Evolutionary conservation across 1,139 yeast species (phyloP), one percentile per base, ranked within the genome.

Genomic region (Hyphopichia wangnamkhiaoensis): DNA sequence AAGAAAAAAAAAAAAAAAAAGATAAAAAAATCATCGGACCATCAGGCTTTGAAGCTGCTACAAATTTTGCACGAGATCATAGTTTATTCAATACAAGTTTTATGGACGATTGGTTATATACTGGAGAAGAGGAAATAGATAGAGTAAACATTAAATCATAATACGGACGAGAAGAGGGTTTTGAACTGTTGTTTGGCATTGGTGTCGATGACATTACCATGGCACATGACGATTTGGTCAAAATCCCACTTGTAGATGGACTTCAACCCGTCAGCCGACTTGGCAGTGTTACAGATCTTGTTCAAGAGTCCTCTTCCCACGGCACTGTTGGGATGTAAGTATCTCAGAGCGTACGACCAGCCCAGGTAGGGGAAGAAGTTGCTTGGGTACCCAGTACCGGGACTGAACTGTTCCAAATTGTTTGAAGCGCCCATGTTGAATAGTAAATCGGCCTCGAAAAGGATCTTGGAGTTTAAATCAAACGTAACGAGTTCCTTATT

Each of bases 361-460:
- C 81, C 79, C 9, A 57, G 48, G 38, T 67, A 69, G n/a, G 78
- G 74, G 35, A 59, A 54, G 40, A 53, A 61, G 7, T 61, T 58
- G 5, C 50, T 45, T 2, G 49, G 35, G 28, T 16, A 53, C 1
- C 65, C 69, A 23, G 69, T 72, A 42, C 69, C 80, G 37, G 74
- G 77, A 28, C 53, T 48, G 33, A 43, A 42, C 50, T 58, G 58
- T 49, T 59, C 50, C 44, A 56, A 38, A 4, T 49, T 39, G 7
- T 42, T 58, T 4, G 43, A 45, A 4, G 53, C 55, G 8, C 66
- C 68, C 42, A 82, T 59, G 49, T 79, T 79, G 58, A 81, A 72
- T 13, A 80, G 47, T 41, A 82, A 53, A 52, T 82, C 89, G 2
- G 82, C 86, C 45, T 74, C 77, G 43, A 77, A 65, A 28, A 82